These are phyloP conservation scores for Termitomyces sp. DNA, from an alignment of 768 basidiomycete genomes.

Conservation along the genomic window DNA sequence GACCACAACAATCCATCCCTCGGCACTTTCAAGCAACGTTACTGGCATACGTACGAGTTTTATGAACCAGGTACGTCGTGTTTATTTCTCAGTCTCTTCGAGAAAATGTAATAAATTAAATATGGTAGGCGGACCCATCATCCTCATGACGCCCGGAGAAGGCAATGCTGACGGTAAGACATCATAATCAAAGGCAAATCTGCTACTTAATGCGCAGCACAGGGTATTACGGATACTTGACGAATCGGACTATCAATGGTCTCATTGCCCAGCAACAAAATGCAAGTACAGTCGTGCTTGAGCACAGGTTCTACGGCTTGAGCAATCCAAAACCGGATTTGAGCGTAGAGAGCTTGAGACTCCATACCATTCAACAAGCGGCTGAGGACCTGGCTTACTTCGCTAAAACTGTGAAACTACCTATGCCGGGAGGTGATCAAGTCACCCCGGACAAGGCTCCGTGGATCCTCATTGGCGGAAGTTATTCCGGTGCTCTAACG, in stretches of 20 bases:
- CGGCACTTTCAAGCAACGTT: constrained; percentile 76
- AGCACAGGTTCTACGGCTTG: constrained; percentile 74
- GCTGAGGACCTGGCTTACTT: constrained; percentile 72
- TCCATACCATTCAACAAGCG: constrained; percentile 70
- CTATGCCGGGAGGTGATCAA: constrained; percentile 60
- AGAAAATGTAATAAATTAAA: background rate
- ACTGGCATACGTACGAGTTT: constrained; percentile 65
- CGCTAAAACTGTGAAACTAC: constrained; percentile 56
- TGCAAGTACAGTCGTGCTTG: constrained; percentile 58
- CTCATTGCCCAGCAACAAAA: constrained; percentile 59
- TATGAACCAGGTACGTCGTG: constrained; percentile 43
- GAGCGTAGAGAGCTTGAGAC: constrained; percentile 46
- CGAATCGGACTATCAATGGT: constrained; percentile 60
- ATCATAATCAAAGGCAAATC: background rate
- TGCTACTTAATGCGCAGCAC: background rate
- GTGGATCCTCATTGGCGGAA: constrained; percentile 48
- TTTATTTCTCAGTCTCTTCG: background rate
- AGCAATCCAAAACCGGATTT: constrained; percentile 68
- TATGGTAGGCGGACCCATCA: constrained; percentile 49
- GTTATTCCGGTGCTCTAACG: constrained; percentile 46
- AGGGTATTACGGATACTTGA: constrained; percentile 53
- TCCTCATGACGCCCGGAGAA: constrained; percentile 67
- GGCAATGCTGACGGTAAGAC: constrained; percentile 43
- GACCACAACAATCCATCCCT: constrained; percentile 50
- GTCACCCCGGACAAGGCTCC: constrained; percentile 51